Evolutionary conservation across 1,284 basidiomycete genomes (phyloP).

Genomic region (Earliella scabrosa): DNA sequence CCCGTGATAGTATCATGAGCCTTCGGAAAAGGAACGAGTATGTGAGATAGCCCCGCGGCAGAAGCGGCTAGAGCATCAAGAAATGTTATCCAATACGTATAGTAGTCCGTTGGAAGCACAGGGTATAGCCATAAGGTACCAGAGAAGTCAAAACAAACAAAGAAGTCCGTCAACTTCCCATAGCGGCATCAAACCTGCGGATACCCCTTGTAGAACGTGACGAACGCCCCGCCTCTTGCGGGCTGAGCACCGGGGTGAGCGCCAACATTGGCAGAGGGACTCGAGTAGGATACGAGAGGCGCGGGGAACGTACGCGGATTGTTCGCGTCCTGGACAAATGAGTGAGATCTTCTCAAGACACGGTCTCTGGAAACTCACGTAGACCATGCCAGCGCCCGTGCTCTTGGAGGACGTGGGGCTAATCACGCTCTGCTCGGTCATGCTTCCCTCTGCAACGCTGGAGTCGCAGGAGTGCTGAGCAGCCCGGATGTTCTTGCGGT

Average conservation of each 20-base stretch:
- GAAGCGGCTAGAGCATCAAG: too few species aligned
- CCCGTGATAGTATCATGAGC: too few species aligned
- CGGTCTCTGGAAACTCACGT: neutral
- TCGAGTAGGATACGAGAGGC: neutral
- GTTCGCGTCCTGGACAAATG: neutral
- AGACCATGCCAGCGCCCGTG: neutral
- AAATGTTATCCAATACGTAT: too few species aligned
- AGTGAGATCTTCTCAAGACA: neutral
- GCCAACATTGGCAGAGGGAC: too few species aligned
- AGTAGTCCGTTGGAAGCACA: too few species aligned
- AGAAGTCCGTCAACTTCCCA: neutral
- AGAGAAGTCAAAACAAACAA: too few species aligned
- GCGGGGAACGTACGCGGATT: conserved; percentile 1
- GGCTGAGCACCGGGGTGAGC: too few species aligned
- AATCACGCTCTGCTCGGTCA: neutral
- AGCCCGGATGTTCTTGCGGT: neutral
- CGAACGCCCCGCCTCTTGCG: too few species aligned
- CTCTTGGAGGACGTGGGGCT: neutral
- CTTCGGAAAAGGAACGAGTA: too few species aligned
- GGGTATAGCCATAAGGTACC: too few species aligned
- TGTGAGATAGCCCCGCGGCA: too few species aligned
- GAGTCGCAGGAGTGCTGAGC: neutral
- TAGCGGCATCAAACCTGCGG: neutral
- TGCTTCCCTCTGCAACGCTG: neutral
- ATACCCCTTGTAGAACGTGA: neutral